Percentiles rank a stretch among this genome's conserved stretches.
phyloP scores from a whole-genome alignment of 805 yeast genomes.

The Kodamaea fukazawae region DNA sequence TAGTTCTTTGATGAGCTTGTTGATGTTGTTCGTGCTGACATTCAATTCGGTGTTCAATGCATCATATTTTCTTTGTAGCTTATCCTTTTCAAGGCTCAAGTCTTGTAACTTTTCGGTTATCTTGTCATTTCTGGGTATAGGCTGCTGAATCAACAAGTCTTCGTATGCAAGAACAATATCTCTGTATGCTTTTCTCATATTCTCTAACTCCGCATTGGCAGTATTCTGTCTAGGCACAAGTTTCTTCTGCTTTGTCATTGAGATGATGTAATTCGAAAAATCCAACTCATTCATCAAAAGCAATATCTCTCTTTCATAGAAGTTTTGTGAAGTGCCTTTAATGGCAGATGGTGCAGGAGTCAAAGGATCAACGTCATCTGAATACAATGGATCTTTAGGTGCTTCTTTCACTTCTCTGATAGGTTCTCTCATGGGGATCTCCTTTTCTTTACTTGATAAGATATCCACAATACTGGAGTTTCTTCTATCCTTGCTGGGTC shows the following conservation, averaged over 20 bases:
- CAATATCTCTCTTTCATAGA: constrained; percentile 57
- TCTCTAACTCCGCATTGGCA: constrained; percentile 4
- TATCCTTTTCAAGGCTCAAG: constrained; percentile 3
- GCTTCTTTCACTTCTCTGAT: too few relatives aligned
- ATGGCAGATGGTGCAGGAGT: too few relatives aligned
- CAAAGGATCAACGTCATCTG: too few relatives aligned
- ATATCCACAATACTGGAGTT: constrained; percentile 5
- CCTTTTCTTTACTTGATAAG: too few relatives aligned
- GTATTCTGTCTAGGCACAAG: constrained; percentile 12
- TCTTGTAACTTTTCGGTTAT: background rate
- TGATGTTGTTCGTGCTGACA: constrained; percentile 8
- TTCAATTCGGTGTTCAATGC: constrained; percentile 10
- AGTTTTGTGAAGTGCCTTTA: constrained; percentile 33
- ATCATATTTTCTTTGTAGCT: constrained; percentile 5
- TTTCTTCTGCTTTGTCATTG: constrained; percentile 37
- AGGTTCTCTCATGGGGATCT: too few relatives aligned
- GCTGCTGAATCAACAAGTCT: constrained; percentile 6
- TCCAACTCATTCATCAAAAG: constrained; percentile 59
- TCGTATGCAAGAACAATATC: constrained; percentile 9
- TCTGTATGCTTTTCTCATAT: constrained; percentile 11
- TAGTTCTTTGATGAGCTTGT: constrained; percentile 13
- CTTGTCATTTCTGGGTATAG: constrained; percentile 7
- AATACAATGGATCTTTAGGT: too few relatives aligned
- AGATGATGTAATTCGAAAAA: constrained; percentile 52
- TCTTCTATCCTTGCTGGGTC: constrained; percentile 9